Conservation (phyloP, 2,329 filamentous ascomycete species). For the Phialocephala sp. region DNA sequence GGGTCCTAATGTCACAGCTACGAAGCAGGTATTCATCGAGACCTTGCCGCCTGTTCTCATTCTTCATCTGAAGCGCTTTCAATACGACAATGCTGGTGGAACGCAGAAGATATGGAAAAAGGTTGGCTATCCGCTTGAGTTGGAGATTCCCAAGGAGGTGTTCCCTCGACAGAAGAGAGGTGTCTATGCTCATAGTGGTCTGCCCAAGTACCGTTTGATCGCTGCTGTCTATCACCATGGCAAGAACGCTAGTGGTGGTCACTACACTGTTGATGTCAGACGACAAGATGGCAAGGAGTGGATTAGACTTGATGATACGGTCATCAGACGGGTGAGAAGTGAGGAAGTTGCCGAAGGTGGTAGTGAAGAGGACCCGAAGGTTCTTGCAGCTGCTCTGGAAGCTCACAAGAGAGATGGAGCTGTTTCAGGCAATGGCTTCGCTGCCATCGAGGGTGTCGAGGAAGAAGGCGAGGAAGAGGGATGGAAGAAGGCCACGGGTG, state of each 20-base stretch:
- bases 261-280: constrained; percentile 97
- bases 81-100: constrained; percentile 86
- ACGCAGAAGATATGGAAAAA: constrained; percentile 99
- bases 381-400: constrained; percentile 69
- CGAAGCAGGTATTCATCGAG: constrained; percentile 95
- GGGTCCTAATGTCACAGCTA: constrained; percentile 77
- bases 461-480: constrained; percentile 72
- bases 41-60: constrained; percentile 89
- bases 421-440: constrained; percentile 73
- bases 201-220: constrained; percentile 84
- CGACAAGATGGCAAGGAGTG: constrained; percentile 95
- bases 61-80: constrained; percentile 95
- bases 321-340: constrained; percentile 81
- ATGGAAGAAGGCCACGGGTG: constrained; percentile 87
- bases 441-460: constrained; percentile 65
- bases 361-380: constrained; percentile 77
- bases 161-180: constrained; percentile 77
- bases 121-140: constrained; percentile 90
- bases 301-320: constrained; percentile 94
- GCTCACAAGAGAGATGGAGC: constrained; percentile 63
- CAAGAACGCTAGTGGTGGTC: constrained; percentile 92
- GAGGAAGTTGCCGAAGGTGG: constrained; percentile 90
- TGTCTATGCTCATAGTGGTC: constrained; percentile 67
- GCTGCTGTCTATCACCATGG: constrained; percentile 97
- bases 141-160: constrained; percentile 91